These are phyloP conservation scores for Exophiala lecanii-corni DNA, from an alignment of 2,329 filamentous ascomycete genomes.

Conservation along the genomic window DNA sequence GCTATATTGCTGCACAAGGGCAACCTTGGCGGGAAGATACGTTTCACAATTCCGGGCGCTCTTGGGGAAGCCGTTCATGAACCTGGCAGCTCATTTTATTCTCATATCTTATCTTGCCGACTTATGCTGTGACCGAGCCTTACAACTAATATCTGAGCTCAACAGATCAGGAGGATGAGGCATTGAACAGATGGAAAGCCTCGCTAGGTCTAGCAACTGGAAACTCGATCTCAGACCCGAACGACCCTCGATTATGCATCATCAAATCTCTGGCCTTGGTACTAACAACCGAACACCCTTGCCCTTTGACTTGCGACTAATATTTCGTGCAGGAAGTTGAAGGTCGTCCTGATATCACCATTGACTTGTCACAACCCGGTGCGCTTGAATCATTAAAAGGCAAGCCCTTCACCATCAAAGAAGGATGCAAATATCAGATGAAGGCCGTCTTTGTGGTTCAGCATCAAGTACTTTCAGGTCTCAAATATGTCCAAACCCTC, in stretches of 20 bases:
- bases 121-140: too few species aligned
- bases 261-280: conserved; percentile 81
- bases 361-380: conserved; percentile 73
- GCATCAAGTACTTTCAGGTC: conserved; percentile 88
- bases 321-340: conserved; percentile 57
- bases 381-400: conserved; percentile 75
- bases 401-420: conserved; percentile 96
- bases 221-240: conserved; percentile 67
- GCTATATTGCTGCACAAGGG: too few species aligned
- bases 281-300: conserved; percentile 1
- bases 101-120: too few species aligned
- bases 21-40: too few species aligned
- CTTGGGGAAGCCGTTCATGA: too few species aligned
- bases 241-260: conserved; percentile 84
- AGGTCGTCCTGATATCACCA: conserved; percentile 77
- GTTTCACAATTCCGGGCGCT: too few species aligned
- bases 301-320: conserved; percentile 2
- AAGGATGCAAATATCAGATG: conserved; percentile 90
- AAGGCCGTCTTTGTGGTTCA: conserved; percentile 91
- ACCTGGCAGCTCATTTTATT: too few species aligned
- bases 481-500: conserved; percentile 93
- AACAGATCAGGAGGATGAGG: conserved; percentile 77
- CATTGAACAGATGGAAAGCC: conserved; percentile 94
- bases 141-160: too few species aligned
- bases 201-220: conserved; percentile 80